Evolutionary conservation across 495 filamentous ascomycete species (phyloP), one percentile per base, ranked within the genome.

Genomic region (Podospora pseudoanserina): DNA sequence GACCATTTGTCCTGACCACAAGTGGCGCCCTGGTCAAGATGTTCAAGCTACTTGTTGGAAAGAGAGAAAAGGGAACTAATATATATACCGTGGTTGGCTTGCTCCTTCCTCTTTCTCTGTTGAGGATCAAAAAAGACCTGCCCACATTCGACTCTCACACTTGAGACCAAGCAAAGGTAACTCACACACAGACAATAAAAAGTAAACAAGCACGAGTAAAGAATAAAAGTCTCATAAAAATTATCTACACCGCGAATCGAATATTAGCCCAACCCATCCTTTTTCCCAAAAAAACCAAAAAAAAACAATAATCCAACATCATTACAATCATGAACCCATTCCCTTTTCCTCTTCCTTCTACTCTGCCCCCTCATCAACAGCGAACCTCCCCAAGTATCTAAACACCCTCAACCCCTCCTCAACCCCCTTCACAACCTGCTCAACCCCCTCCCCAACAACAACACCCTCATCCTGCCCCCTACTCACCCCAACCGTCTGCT

Each of bases 361-460:
- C 39, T 49, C 39, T 19, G 32, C 20, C 53, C 56, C 34, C 60
- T 6, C 49, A 63, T 90, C 88, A 59, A 87, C 34, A 1, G 85
- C 77, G 67, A 87, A 91, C 27, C 88, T 80, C 63, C 82, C 82
- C 68, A 87, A 76, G 69, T 80, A 82, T 73, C 90, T 91, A 74
- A 90, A 93, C 23, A 78, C 86, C 74, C 76, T 82, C 70, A 93
- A 74, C 6, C 89, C 90, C 5, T 81, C 80, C 78, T 87, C 83
- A 3, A 94, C 65, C 2, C 73, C 71, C 6, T 74, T 72, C 0
- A 80, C 82, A 66, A 90, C 79, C 2, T 53, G 68, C 2, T 72
- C 73, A 13, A 75, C 73, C 34, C 80, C 71, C 13, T 74, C 66
- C 2, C 69, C 78, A 5, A 74, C 72, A 71, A 63, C 28, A 82